A percentile compares a stretch with the other conserved stretches of the same genome.
Conservation (phyloP, 2,329 filamentous ascomycete genomes). For the Emergomyces orientalis region DNA sequence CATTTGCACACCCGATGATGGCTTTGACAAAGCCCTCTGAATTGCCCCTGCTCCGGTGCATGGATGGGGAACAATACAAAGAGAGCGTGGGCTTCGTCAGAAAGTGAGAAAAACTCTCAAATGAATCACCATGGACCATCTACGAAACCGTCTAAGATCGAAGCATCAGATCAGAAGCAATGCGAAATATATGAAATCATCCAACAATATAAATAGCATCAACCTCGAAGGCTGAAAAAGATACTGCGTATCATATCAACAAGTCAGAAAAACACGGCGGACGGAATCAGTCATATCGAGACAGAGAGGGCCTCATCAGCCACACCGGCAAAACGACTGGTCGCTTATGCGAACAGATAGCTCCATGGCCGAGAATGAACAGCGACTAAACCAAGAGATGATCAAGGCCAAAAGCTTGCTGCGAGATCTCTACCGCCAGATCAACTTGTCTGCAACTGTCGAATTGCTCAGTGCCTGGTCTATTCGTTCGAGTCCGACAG, state of each 20-base stretch:
- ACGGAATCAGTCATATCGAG: not conserved
- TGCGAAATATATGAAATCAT: not conserved
- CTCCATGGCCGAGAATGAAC: not conserved
- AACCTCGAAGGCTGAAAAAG: not conserved
- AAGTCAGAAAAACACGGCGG: not conserved
- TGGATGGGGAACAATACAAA: not conserved
- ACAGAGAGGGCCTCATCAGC: not conserved
- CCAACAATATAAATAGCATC: not conserved
- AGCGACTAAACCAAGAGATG: not conserved
- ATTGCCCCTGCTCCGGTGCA: not conserved
- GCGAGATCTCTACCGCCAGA: not conserved
- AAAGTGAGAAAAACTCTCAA: not conserved
- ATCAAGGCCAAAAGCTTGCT: not conserved
- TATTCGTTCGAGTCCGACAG: not conserved
- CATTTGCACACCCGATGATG: not conserved
- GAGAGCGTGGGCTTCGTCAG: not conserved
- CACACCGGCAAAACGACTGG: not conserved
- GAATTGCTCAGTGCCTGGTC: not conserved
- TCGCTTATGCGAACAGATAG: not conserved
- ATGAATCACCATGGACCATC: not conserved
- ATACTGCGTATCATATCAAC: not conserved
- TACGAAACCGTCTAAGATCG: not conserved
- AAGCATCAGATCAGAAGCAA: not conserved
- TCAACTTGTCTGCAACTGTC: not conserved
- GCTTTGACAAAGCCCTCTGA: not conserved